A percentile compares a stretch with the other conserved stretches of the same genome.
Evolutionary conservation across 1,284 basidiomycete genomes (phyloP).

Genomic region (Rhodotorula sp.): DNA sequence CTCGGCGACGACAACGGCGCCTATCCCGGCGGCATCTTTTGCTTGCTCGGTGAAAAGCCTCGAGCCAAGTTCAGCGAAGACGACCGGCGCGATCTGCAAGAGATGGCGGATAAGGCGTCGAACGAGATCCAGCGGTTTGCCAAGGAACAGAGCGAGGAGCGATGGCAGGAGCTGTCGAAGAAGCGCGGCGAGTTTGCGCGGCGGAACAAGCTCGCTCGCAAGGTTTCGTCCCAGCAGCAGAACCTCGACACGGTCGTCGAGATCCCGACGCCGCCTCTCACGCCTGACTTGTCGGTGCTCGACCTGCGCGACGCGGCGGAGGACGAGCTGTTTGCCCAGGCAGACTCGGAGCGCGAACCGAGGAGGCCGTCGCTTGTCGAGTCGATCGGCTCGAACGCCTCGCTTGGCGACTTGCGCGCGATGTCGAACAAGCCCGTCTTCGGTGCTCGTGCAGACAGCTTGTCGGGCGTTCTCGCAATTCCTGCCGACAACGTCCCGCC

Average conservation of each 20-base stretch:
- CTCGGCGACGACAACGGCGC: slow-evolving; percentile 29
- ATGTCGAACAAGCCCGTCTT: slow-evolving; percentile 19
- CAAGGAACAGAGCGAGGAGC: slow-evolving; percentile 5
- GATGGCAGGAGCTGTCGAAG: neutral
- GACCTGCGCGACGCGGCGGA: neutral
- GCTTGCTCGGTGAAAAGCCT: slow-evolving; percentile 31
- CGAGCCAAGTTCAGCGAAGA: slow-evolving; percentile 15
- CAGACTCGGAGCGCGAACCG: neutral
- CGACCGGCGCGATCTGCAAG: slow-evolving; percentile 26
- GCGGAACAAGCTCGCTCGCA: slow-evolving; percentile 14
- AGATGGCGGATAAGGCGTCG: slow-evolving; percentile 31
- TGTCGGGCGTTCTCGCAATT: slow-evolving; percentile 11
- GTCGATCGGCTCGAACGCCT: slow-evolving; percentile 5
- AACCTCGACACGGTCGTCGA: slow-evolving; percentile 33
- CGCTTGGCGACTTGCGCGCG: slow-evolving; percentile 9
- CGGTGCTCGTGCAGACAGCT: slow-evolving; percentile 1
- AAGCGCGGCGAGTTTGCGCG: slow-evolving; percentile 5
- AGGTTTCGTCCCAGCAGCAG: neutral
- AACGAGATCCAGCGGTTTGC: slow-evolving; percentile 25
- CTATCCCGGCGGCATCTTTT: slow-evolving; percentile 36
- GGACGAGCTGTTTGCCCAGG: slow-evolving; percentile 3
- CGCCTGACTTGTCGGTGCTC: slow-evolving; percentile 18
- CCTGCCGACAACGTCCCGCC: neutral
- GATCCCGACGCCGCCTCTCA: slow-evolving; percentile 24
- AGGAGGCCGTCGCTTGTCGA: slow-evolving; percentile 22